phyloP scores from a whole-genome alignment of 768 basidiomycete genomes.

The Amanita polypyramis region DNA sequence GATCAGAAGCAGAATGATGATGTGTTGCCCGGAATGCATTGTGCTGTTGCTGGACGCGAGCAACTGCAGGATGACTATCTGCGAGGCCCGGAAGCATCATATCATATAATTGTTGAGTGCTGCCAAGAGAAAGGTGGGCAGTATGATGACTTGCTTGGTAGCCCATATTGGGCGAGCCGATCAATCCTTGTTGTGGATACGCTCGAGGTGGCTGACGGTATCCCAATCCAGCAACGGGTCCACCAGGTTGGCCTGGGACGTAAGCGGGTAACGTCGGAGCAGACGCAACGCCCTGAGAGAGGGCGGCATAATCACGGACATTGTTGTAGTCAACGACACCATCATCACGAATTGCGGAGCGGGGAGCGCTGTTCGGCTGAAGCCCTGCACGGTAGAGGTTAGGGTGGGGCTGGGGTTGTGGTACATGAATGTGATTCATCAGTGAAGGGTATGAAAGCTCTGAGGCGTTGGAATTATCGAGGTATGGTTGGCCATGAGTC shows the following conservation, averaged over 20 bases:
- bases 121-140: constrained; percentile 62
- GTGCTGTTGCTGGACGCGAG: constrained; percentile 73
- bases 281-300: constrained; percentile 23
- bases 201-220: constrained; percentile 58
- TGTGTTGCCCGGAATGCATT: constrained; percentile 64
- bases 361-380: constrained; percentile 19
- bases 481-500: constrained; percentile 34
- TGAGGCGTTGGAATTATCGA: constrained; percentile 30
- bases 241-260: constrained; percentile 43
- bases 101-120: constrained; percentile 70
- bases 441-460: constrained; percentile 64
- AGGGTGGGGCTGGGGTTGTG: constrained; percentile 33
- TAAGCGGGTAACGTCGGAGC: constrained; percentile 31
- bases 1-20: constrained; percentile 79
- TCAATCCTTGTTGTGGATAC: constrained; percentile 42
- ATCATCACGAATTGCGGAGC: constrained; percentile 31
- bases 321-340: constrained; percentile 49
- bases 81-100: constrained; percentile 58
- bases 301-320: constrained; percentile 43
- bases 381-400: constrained; percentile 35
- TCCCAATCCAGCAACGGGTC: constrained; percentile 26
- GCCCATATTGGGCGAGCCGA: constrained; percentile 44
- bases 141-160: constrained; percentile 45
- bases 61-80: constrained; percentile 54
- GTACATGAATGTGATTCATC: constrained; percentile 41